Evolutionary conservation across 441 rosid genomes (phyloP).

Genomic region (Macaranga tanarius): DNA sequence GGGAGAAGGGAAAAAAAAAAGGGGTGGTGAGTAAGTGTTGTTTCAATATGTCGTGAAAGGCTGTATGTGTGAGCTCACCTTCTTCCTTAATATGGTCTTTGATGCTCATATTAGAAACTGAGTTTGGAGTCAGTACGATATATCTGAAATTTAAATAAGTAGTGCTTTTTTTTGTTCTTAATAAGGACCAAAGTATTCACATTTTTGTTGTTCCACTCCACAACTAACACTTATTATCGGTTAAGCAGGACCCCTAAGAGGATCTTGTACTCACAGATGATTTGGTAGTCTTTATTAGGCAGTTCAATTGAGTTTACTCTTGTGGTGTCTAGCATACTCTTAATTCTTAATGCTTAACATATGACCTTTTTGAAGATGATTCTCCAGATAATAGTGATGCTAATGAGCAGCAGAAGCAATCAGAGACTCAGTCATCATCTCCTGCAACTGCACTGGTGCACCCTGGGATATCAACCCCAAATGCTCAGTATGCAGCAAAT

Average conservation of each 20-base stretch:
- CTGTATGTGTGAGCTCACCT: background rate
- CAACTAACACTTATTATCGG: conserved; percentile 6
- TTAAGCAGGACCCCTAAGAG: background rate
- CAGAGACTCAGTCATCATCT: conserved; percentile 44
- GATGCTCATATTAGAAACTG: background rate
- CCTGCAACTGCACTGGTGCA: conserved; percentile 43
- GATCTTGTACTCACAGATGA: conserved; percentile 7
- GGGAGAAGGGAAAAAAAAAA: too few species aligned
- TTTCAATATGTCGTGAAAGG: background rate
- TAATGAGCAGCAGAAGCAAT: conserved; percentile 54
- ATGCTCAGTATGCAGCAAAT: conserved; percentile 40
- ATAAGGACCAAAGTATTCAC: background rate
- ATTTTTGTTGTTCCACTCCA: background rate
- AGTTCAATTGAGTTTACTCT: conserved; percentile 4
- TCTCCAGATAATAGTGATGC: conserved; percentile 49
- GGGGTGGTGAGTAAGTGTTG: too few species aligned
- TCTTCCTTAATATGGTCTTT: background rate
- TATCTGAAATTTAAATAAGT: background rate
- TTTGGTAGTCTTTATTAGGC: conserved; percentile 9
- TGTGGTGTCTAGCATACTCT: background rate
- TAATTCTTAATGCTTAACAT: conserved; percentile 7
- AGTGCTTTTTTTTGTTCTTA: background rate
- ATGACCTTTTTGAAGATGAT: conserved; percentile 16
- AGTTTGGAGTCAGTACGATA: background rate
- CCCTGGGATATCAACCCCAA: conserved; percentile 42